Evolutionary conservation across 2,329 filamentous ascomycete genomes (phyloP), one percentile per base, ranked within the genome.

Genomic region (Drechslerella stenobrocha): DNA sequence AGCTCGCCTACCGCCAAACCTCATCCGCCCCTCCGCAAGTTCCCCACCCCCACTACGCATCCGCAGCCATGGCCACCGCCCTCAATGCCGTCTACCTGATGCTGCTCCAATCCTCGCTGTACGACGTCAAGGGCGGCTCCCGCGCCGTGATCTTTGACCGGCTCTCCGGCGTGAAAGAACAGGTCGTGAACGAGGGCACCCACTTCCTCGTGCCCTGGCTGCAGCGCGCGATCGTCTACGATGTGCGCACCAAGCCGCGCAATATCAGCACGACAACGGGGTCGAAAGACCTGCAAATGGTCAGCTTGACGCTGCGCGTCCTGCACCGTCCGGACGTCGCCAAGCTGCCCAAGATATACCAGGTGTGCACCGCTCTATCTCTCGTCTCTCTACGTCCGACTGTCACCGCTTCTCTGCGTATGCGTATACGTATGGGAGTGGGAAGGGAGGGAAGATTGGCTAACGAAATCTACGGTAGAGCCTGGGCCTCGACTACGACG

Each of bases 211-310:
- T 98, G 34, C 93, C 93, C 5, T 98, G 93, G 93, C 80, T 98
- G 76, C 93, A 98, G 79, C 87, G 86, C 78, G 89, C 87, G 74
- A 90, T 98, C 79, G 82, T 95, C 77, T 98, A 95, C 77, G 93
- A 98, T 80, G 93, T 98, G 72, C 87, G 93, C 71, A 98, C 95
- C 61, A 95, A 95, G 83, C 93, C 93, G 70, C 84, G 93, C 76
- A 97, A 96, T 78, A 97, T 98, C 77, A 89, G 88, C 72, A 98
- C 93, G 24, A 98, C 93, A 22, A 98, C 93, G 9, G 93, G 93
- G 64, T 92, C 87, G 83, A 98, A 98, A 84, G 93, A 98, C 80
- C 79, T 98, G 82, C 93, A 98, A 81, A 98, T 98, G 93, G 93
- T 98, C 75, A 96, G 90, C 83, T 83, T 98, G 82, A 98, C 93